These are phyloP conservation scores for Boletus rubescentipes DNA, from an alignment of 768 basidiomycete genomes.

Conservation along the genomic window DNA sequence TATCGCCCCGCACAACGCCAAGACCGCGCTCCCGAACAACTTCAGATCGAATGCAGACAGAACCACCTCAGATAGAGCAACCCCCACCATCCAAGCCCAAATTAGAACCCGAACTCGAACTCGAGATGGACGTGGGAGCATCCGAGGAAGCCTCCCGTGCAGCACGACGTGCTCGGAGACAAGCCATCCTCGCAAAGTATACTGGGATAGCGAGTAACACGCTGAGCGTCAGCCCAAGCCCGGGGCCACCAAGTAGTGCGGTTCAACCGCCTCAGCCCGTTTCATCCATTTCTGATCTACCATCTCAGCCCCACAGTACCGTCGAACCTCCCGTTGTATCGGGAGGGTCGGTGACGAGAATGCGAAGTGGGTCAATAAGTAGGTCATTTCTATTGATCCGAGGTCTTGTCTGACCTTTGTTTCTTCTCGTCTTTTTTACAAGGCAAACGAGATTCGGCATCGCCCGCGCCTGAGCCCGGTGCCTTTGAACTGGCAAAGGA, in stretches of 20 bases:
- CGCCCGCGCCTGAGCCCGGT: conserved; percentile 56
- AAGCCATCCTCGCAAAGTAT: conserved; percentile 81
- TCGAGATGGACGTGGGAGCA: conserved; percentile 52
- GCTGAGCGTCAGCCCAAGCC: conserved; percentile 52
- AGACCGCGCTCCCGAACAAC: conserved; percentile 25
- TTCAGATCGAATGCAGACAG: conserved; percentile 16
- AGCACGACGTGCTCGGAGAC: conserved; percentile 66
- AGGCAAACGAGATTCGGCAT: conserved; percentile 55
- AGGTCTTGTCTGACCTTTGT: not conserved
- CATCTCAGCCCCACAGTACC: conserved; percentile 53
- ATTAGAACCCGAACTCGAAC: conserved; percentile 44
- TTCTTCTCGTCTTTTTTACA: not conserved
- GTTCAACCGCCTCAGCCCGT: conserved; percentile 64
- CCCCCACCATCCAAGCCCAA: conserved; percentile 18
- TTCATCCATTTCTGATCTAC: conserved; percentile 60
- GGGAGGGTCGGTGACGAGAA: conserved; percentile 7
- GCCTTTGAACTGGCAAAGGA: conserved; percentile 72
- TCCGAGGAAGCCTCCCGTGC: conserved; percentile 63
- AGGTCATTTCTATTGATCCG: not conserved
- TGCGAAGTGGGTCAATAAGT: conserved; percentile 26
- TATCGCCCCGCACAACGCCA: conserved; percentile 55
- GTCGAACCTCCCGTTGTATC: conserved; percentile 33
- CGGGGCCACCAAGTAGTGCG: conserved; percentile 71
- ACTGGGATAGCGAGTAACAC: conserved; percentile 43
- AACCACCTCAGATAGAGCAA: conserved; percentile 22